Evolutionary conservation across 2,329 filamentous ascomycete genomes (phyloP), one percentile per base, ranked within the genome.

Genomic region (Alternaria consortialis): DNA sequence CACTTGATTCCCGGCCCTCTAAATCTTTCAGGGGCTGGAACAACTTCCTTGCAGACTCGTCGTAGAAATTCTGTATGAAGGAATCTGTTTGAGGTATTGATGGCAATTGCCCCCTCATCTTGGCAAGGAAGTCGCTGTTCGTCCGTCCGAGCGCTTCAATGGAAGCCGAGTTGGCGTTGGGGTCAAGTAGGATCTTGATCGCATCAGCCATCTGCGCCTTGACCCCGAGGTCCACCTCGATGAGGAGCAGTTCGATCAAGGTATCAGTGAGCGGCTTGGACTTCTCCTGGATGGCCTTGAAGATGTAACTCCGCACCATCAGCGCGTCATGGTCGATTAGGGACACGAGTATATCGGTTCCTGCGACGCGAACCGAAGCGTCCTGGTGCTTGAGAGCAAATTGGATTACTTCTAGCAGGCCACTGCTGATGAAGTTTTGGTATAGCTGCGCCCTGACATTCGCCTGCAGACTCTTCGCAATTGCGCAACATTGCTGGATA

Each of bases 201-300:
- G 94, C 93, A 81, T 99, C 95, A 3, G 94, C 93, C 73, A 98
- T 90, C 77, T 98, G 95, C 29, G 93, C 93, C 80, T 97, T 97
- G 64, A 98, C 93, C 0, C 95, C 95, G 15, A 98, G 84, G 74
- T 99, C 95, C 17, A 92, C 90, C 80, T 99, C 95, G 2, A 95
- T 89, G 47, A 98, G 85, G 2, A 99, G 86, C 42, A 99, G 84
- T 70, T 97, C 94, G 60, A 98, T 97, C 40, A 99, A 82, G 0
- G 92, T 96, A 75, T 98, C 95, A 1, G 93, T 97, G 55, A 99
- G 81, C 5, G 93, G 92, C 2, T 90, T 88, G 69, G 92, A 89
- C 75, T 94, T 94, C 66, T 97, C 93, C 66, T 91, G 90, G 64
- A 97, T 90, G 67, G 97, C 93, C 64, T 93, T 92, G 78, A 97